phyloP scores from a whole-genome alignment of 768 basidiomycete species.

The Lactarius vividus region DNA sequence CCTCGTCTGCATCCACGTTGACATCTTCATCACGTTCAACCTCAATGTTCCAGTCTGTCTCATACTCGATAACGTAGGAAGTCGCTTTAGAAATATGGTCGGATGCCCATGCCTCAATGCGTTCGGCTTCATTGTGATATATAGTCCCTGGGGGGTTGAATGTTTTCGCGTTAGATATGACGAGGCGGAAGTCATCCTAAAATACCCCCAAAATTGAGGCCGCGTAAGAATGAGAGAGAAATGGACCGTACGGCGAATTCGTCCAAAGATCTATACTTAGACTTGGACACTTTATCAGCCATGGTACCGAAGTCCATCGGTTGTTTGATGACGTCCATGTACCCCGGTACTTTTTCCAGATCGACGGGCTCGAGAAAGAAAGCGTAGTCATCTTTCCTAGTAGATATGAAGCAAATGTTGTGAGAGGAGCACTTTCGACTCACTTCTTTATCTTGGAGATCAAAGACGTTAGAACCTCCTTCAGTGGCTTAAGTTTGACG shows the following conservation, averaged over 20 bases:
- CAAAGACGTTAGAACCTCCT: constrained; percentile 66
- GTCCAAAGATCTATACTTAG: constrained; percentile 75
- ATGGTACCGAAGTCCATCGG: constrained; percentile 96
- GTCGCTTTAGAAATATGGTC: constrained; percentile 73
- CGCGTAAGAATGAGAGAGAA: background rate
- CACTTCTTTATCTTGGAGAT: constrained; percentile 76
- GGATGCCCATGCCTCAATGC: constrained; percentile 65
- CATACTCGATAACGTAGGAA: constrained; percentile 73
- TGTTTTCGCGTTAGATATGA: constrained; percentile 67
- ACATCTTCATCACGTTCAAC: constrained; percentile 48
- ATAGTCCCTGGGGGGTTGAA: constrained; percentile 77
- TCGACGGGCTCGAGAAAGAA: constrained; percentile 76
- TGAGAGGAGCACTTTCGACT: background rate
- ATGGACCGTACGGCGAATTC: constrained; percentile 62
- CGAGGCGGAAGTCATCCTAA: constrained; percentile 59
- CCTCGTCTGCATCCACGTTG: constrained; percentile 46
- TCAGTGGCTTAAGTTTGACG: constrained; percentile 73
- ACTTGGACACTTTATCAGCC: constrained; percentile 68
- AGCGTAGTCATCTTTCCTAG: constrained; percentile 82
- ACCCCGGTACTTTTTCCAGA: constrained; percentile 54
- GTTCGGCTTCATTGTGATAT: constrained; percentile 70
- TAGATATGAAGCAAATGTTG: background rate
- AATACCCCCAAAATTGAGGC: background rate
- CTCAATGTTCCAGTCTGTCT: constrained; percentile 83
- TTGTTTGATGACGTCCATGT: constrained; percentile 64